Percentiles rank a stretch among this genome's conserved stretches.
Evolutionary conservation across 1,284 basidiomycete species (phyloP).

Genomic region (Cutaneotrichosporon sp.): DNA sequence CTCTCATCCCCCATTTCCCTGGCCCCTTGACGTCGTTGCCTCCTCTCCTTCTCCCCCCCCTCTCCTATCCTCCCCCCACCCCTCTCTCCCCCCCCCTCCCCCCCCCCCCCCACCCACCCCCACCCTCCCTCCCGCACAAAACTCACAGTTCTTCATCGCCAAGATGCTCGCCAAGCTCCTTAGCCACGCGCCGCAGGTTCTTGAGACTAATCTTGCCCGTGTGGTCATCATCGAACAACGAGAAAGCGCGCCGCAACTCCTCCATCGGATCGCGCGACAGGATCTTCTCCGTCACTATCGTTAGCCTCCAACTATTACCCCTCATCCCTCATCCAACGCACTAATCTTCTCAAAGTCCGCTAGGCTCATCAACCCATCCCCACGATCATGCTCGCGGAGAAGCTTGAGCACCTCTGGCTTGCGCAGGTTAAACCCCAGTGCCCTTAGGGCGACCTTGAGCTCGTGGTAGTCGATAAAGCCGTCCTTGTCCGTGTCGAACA

Average conservation of each 20-base stretch:
- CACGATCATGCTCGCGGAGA: conserved; percentile 87
- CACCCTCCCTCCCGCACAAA: no score
- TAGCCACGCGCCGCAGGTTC: conserved; percentile 89
- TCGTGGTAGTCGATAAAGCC: conserved; percentile 97
- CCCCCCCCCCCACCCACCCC: background rate
- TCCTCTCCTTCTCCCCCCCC: no score
- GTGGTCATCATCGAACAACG: conserved; percentile 93
- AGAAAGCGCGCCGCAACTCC: conserved; percentile 91
- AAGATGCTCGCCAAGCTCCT: conserved; percentile 92
- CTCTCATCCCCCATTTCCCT: no score
- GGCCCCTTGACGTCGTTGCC: no score
- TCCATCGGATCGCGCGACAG: conserved; percentile 92
- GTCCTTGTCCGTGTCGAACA: conserved; percentile 99
- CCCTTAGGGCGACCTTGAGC: conserved; percentile 97
- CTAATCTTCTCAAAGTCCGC: conserved; percentile 95
- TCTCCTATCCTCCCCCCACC: no score
- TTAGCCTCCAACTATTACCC: background rate
- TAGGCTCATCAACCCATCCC: conserved; percentile 88
- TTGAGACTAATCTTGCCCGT: conserved; percentile 91
- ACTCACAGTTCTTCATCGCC: conserved; percentile 96
- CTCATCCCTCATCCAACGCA: conserved; percentile 57
- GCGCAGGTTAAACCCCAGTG: conserved; percentile 95
- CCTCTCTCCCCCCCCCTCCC: background rate
- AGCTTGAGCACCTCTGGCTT: conserved; percentile 97
- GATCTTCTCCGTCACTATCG: conserved; percentile 87